Evolutionary conservation across 257 asterid genomes (phyloP), one percentile per base, ranked within the genome.

Genomic region (Linaria vulgaris): DNA sequence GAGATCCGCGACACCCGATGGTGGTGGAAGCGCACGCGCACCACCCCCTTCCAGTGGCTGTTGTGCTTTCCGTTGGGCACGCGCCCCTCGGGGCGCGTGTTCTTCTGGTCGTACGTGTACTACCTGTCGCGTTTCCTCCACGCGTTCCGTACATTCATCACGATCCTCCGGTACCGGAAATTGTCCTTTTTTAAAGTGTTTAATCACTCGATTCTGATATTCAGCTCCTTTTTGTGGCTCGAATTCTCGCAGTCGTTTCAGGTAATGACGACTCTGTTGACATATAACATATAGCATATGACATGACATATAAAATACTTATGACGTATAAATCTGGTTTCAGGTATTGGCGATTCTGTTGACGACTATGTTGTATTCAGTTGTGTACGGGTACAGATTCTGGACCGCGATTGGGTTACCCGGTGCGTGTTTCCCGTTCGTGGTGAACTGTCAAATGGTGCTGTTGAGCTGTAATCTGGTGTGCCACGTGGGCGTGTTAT

Each of bases 191-290:
- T 78, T 75, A 82, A 80, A 21, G 75, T 88, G 0, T 79, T 84
- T 61, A 84, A 76, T 77, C 72, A 88, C 81, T 80, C 96, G 1
- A 79, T 88, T 1, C 14, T 78, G 14, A 88, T 91, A 4, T 72
- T 76, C 71, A 81, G 73, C 83, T 86, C 96, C 1, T 91, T 92
- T 46, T 63, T 85, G 9, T 92, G 98, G 98, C 95, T 92, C 14
- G 97, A 88, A 56, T 92, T 85, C 67, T 82, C 98, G 3, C 98
- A 91, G 63, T 91, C 97, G 3, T 88, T 91, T 23, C 98, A 88
- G 58, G 82, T 86, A 0, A 39, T 88, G 22, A 97, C 86, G 0
- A 91, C 88, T 19, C 78, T 91, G 12, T 66, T 76, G 1, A 73
- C 95, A n/a, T n/a, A n/a, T n/a, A n/a, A n/a, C n/a, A n/a, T n/a